Base-by-base conservation (phyloP, 495 filamentous ascomycete species). In the Emericellopsis terricola region DNA sequence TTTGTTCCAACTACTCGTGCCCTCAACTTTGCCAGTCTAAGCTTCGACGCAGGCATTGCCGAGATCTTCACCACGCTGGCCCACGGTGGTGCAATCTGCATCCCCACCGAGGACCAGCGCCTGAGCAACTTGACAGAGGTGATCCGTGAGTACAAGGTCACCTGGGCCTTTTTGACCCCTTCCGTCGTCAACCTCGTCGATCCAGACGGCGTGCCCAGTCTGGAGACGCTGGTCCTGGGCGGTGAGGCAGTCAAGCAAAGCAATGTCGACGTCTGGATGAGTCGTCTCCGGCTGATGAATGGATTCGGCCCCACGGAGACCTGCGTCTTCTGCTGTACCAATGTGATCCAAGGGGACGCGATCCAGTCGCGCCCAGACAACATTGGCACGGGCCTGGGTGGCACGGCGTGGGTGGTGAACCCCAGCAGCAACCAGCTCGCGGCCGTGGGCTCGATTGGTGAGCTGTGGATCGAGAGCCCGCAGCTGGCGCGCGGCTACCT, bases 91-190 rank as follows among this genome's bases (percentile, higher is more conserved):
- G 19, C 16, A 9, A n/a, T 33, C 11, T 33, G 31, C 16, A 20
- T 33, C 14, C 31, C 31, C 2, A 19, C 31, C 1, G 15, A 20
- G 15, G 32, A 38, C 0, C 62, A 66, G 37, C 48, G 49, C 11
- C 33, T 60, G 6, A 35, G 43, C 16, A 50, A 51, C 29, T 56
- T 56, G 33, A 49, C 46, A 8, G 57, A 32, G 2, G 57, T 57
- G 7, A 57, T 60, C 10, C 54, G 50, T 28, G 47, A 58, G 3
- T 58, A 62, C 55, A 45, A 56, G 13, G 59, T 62, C 17, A 64
- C 60, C 36, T 66, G 60, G 60, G 55, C 55, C 1, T 63, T 61
- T 45, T 51, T 64, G 39, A 66, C 62, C 0, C 60, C 62, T 3
- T 39, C 53, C 0, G 41, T 66, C 15, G 63, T 60, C 2, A 42